These are phyloP conservation scores for Crithidia sp. DNA, from an alignment of 208 protist genomes.

Conservation along the genomic window DNA sequence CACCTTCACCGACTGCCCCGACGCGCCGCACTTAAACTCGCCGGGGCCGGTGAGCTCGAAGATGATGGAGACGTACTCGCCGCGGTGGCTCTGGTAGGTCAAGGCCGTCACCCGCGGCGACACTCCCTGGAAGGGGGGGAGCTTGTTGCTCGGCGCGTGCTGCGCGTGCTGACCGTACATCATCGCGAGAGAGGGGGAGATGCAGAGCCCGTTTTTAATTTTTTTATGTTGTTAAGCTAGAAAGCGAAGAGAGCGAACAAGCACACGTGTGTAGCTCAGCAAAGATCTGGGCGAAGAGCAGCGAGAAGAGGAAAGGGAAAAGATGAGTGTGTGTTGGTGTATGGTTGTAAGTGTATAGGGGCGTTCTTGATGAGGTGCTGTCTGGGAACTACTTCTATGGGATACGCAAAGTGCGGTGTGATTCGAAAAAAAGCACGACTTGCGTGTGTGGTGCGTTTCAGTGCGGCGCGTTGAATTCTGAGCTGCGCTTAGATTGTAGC, in stretches of 20 bases:
- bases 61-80: slow-evolving; percentile 90
- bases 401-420: too few species aligned
- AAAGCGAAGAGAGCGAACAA: background rate
- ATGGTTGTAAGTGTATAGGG: background rate
- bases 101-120: slow-evolving; percentile 83
- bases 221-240: background rate
- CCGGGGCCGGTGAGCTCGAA: slow-evolving; percentile 73
- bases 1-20: slow-evolving; percentile 63
- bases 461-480: too few species aligned
- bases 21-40: slow-evolving; percentile 78
- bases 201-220: background rate
- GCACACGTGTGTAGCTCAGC: background rate
- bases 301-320: background rate
- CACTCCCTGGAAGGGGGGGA: slow-evolving; percentile 83
- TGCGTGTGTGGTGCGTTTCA: too few species aligned
- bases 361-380: too few species aligned
- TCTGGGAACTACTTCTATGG: too few species aligned
- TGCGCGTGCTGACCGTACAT: slow-evolving; percentile 37
- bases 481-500: too few species aligned
- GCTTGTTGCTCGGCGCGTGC: slow-evolving; percentile 28
- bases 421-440: too few species aligned
- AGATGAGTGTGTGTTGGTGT: background rate
- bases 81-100: slow-evolving; percentile 66
- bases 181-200: background rate
- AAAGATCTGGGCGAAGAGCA: background rate